phyloP scores from a whole-genome alignment of 768 basidiomycete species.

The Lactifluus piperatus region DNA sequence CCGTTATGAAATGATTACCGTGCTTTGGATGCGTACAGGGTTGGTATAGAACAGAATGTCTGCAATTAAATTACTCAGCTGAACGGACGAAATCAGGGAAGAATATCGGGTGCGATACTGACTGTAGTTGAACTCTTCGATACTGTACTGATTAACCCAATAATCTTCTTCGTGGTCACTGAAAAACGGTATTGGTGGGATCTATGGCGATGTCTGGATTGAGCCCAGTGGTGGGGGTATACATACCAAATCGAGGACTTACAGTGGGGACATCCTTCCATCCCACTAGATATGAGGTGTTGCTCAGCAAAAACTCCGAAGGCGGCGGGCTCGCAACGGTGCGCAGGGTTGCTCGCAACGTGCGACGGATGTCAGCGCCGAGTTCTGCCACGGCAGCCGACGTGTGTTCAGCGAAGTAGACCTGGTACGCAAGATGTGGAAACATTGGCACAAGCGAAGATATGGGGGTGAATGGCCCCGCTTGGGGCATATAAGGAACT shows the following conservation, averaged over 20 bases:
- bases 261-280: constrained; percentile 42
- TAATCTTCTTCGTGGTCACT: constrained; percentile 56
- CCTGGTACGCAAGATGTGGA: constrained; percentile 45
- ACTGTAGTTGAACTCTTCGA: constrained; percentile 57
- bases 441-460: constrained; percentile 34
- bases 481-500: constrained; percentile 55
- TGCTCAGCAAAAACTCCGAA: constrained; percentile 40
- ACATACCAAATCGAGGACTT: background rate
- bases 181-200: constrained; percentile 56
- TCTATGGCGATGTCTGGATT: constrained; percentile 29
- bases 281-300: constrained; percentile 42
- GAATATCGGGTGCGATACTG: constrained; percentile 23
- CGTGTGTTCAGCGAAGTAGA: constrained; percentile 49
- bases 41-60: constrained; percentile 60
- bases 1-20: background rate
- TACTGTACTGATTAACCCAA: constrained; percentile 50
- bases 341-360: constrained; percentile 48
- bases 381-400: constrained; percentile 44
- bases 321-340: constrained; percentile 50
- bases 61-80: constrained; percentile 23
- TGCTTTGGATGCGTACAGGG: constrained; percentile 29
- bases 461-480: constrained; percentile 38
- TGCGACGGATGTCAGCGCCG: constrained; percentile 44
- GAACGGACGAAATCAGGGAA: background rate
- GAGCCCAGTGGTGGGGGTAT: background rate